Conservation (phyloP, 495 filamentous ascomycete species). For the Aspergillus biplanus region DNA sequence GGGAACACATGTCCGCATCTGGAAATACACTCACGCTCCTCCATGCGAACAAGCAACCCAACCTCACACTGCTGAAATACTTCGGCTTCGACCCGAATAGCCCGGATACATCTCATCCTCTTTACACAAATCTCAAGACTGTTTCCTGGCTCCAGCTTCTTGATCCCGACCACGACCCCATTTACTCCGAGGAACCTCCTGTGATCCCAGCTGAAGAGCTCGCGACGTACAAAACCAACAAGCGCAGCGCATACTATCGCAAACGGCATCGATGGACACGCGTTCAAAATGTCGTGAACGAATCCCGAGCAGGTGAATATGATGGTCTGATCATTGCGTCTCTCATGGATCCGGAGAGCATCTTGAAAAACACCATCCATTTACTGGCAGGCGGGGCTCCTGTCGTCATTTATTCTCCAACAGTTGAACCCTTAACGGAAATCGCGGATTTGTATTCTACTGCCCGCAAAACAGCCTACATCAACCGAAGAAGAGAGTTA, state of each 20-base stretch:
- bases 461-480: conserved; percentile 72
- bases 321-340: conserved; percentile 82
- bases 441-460: conserved; percentile 81
- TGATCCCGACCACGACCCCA: conserved; percentile 69
- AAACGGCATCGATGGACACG: conserved; percentile 83
- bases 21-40: conserved; percentile 87
- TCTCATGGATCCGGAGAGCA: conserved; percentile 74
- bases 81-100: conserved; percentile 76
- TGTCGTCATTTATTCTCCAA: conserved; percentile 81
- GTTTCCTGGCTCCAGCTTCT: conserved; percentile 90
- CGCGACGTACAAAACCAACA: conserved; percentile 69
- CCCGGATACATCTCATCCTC: conserved; percentile 72
- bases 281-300: conserved; percentile 67
- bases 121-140: conserved; percentile 77
- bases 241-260: conserved; percentile 77
- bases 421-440: conserved; percentile 73
- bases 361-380: conserved; percentile 74
- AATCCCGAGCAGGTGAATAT: conserved; percentile 74
- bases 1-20: conserved; percentile 51
- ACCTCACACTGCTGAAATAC: conserved; percentile 82
- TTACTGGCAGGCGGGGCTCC: conserved; percentile 81
- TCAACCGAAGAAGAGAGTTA: conserved; percentile 45
- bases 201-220: conserved; percentile 57
- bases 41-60: conserved; percentile 88
- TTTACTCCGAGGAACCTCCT: conserved; percentile 65